Conservation (phyloP, 257 asterid species). For the Fraxinus anomala region DNA sequence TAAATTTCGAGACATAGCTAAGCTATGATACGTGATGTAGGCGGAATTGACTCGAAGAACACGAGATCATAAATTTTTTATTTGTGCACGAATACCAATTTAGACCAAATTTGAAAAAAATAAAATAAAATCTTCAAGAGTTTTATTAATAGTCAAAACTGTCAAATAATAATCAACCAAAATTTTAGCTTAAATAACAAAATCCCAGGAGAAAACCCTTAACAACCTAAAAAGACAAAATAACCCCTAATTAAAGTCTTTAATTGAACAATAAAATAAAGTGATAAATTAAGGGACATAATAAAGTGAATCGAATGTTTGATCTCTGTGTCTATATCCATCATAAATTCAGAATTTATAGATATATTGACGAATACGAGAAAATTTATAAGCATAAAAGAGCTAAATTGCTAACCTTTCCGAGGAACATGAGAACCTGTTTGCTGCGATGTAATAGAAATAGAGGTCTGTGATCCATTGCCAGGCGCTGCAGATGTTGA, state of each 20-base stretch:
- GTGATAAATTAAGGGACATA: background rate
- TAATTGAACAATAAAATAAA: background rate
- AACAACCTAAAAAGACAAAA: background rate
- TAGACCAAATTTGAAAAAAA: background rate
- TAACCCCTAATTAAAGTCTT: background rate
- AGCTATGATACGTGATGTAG: too few relatives aligned
- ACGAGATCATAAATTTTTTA: background rate
- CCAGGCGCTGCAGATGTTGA: slow-evolving; percentile 43
- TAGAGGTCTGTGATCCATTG: slow-evolving; percentile 47
- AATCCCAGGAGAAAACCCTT: too few relatives aligned
- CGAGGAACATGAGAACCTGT: slow-evolving; percentile 33
- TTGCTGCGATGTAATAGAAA: slow-evolving; percentile 39
- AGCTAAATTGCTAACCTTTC: slow-evolving; percentile 36
- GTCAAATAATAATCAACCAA: background rate
- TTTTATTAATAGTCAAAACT: background rate
- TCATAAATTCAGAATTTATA: background rate
- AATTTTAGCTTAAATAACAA: background rate
- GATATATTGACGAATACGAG: background rate
- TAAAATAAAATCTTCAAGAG: background rate
- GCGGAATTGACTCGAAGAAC: too few relatives aligned
- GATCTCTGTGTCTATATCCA: background rate
- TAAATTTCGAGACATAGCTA: background rate
- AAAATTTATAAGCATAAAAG: background rate
- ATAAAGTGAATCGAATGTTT: too few relatives aligned
- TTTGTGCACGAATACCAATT: background rate